phyloP scores from a whole-genome alignment of 208 protist genomes.

The Novymonas esmeraldas region DNA sequence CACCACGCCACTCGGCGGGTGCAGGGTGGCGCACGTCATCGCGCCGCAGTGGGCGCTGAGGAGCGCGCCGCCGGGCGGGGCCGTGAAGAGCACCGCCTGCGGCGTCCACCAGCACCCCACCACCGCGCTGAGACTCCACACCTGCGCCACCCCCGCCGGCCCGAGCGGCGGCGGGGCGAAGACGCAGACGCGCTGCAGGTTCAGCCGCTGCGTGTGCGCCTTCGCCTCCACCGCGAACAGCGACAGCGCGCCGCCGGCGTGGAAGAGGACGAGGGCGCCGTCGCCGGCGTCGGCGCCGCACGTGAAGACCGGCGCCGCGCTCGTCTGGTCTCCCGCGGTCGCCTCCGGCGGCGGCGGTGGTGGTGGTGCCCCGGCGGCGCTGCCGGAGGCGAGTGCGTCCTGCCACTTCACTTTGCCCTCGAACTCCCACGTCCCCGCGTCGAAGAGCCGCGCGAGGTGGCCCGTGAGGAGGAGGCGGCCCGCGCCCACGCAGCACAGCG shows the following conservation, averaged over 20 bases:
- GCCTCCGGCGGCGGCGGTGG: constrained; percentile 11
- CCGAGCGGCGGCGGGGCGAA: not conserved
- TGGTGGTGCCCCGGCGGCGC: constrained; percentile 1
- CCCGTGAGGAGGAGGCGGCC: constrained; percentile 63
- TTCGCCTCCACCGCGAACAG: constrained; percentile 20
- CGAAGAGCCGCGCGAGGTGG: constrained; percentile 65
- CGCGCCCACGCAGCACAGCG: constrained; percentile 26
- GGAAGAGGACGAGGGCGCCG: constrained; percentile 12
- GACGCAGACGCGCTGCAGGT: constrained; percentile 13
- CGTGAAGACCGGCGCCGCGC: constrained; percentile 15
- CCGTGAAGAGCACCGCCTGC: constrained; percentile 15
- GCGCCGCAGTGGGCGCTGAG: not conserved
- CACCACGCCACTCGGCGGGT: constrained; percentile 18
- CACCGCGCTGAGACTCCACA: not conserved
- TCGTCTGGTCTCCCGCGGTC: not conserved
- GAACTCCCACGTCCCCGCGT: constrained; percentile 69
- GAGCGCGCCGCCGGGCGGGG: constrained; percentile 11
- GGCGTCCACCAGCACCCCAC: constrained; percentile 35
- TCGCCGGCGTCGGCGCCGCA: constrained; percentile 7
- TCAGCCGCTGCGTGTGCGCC: constrained; percentile 6
- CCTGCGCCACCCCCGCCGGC: not conserved
- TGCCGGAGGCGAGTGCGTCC: constrained; percentile 12
- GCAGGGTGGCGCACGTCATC: constrained; percentile 23
- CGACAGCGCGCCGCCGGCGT: constrained; percentile 10
- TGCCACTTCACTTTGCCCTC: constrained; percentile 63